phyloP scores from a whole-genome alignment of 163 green algal genomes.

The Scenedesmus sp. region DNA sequence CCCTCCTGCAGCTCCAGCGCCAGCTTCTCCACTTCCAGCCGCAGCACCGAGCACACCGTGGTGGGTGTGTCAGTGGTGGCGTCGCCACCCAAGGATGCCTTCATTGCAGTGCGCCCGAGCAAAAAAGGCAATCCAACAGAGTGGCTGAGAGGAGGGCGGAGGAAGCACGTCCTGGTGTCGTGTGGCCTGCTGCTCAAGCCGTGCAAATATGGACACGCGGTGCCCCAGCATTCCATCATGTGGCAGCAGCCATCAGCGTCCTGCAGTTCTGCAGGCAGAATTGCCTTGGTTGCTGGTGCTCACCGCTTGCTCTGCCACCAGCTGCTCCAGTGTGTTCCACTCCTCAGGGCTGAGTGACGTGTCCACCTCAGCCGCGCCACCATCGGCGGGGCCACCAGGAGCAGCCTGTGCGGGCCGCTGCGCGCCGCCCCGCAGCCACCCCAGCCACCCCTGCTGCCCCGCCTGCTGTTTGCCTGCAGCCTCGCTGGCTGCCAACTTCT shows the following conservation, averaged over 20 bases:
- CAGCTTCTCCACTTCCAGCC: conserved; percentile 63
- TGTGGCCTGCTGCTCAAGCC: neutral
- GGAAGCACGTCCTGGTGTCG: no score
- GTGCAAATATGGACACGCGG: neutral
- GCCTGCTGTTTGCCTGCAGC: conserved; percentile 29
- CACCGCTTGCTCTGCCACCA: conserved; percentile 79
- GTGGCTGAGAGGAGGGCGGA: no score
- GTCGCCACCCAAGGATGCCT: conserved; percentile 47
- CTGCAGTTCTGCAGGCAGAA: neutral
- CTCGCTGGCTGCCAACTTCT: conserved; percentile 50
- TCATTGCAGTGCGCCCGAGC: no score
- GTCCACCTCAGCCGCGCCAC: neutral
- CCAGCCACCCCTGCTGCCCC: conserved; percentile 66
- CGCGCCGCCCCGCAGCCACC: conserved; percentile 61
- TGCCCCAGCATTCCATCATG: neutral
- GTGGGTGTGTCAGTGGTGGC: conserved; percentile 72
- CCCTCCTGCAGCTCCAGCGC: conserved; percentile 68
- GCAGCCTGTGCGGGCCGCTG: neutral
- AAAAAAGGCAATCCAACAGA: no score
- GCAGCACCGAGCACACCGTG: conserved; percentile 73
- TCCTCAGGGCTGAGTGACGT: conserved; percentile 74
- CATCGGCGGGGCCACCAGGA: conserved; percentile 15
- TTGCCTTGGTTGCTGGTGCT: neutral
- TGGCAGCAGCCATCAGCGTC: neutral
- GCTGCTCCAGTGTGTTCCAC: conserved; percentile 75